Conservation (phyloP, 371 early-diverging fungal genomes). For the Mucor plumbeus region DNA sequence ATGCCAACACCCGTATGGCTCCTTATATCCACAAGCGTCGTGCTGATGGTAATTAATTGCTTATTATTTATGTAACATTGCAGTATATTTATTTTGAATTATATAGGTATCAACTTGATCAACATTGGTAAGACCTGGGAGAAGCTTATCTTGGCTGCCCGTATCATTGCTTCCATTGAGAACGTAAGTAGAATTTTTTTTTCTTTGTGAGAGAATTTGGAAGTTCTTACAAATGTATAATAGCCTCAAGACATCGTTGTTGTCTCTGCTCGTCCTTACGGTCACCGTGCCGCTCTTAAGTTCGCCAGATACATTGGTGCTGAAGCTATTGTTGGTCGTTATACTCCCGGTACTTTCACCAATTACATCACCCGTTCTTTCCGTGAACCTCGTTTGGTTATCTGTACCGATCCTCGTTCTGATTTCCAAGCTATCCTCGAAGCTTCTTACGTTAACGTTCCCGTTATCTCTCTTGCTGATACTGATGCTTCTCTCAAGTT, state of each 20-base stretch:
- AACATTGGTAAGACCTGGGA: constrained; percentile 99
- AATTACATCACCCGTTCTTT: constrained; percentile 99
- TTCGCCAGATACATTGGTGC: constrained; percentile 97
- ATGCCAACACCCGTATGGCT: constrained; percentile 88
- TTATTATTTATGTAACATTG: neutral
- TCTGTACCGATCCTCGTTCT: constrained; percentile 98
- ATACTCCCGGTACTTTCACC: constrained; percentile 99
- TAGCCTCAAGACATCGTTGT: constrained; percentile 93
- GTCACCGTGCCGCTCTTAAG: constrained; percentile 99
- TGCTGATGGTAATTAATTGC: constrained; percentile 73
- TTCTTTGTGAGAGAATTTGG: neutral
- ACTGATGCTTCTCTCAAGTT: constrained; percentile 94
- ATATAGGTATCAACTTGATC: constrained; percentile 86
- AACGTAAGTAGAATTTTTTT: constrained; percentile 59
- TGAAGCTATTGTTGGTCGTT: constrained; percentile 98
- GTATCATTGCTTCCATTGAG: constrained; percentile 96
- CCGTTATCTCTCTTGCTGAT: constrained; percentile 98
- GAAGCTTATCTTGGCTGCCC: constrained; percentile 98
- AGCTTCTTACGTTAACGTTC: constrained; percentile 99
- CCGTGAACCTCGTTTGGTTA: constrained; percentile 98
- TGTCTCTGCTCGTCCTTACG: constrained; percentile 97
- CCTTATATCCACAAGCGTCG: constrained; percentile 96
- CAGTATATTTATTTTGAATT: neutral
- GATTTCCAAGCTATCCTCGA: constrained; percentile 99
- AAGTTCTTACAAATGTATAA: neutral